A percentile compares a stretch with the other conserved stretches of the same genome.
These are phyloP conservation scores for Mycena vitilis DNA, from an alignment of 768 basidiomycete species.

Conservation along the genomic window DNA sequence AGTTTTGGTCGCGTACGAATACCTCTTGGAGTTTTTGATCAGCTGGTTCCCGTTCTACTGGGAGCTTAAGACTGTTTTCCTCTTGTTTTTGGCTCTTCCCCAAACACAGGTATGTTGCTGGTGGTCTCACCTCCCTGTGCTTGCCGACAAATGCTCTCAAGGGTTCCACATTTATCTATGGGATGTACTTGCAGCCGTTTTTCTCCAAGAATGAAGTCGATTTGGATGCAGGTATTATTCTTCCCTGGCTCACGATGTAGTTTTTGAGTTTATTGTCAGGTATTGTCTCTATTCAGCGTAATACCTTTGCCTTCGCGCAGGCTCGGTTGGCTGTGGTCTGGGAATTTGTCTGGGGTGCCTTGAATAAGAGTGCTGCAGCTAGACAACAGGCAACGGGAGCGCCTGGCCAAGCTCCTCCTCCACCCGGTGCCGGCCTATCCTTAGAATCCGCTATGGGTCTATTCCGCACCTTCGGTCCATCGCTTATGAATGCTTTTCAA, in stretches of 20 bases:
- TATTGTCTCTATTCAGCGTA: conserved; percentile 65
- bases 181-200: conserved; percentile 70
- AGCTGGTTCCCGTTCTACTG: conserved; percentile 83
- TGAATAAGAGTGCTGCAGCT: conserved; percentile 54
- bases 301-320: conserved; percentile 66
- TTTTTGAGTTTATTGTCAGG: no score
- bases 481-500: conserved; percentile 49
- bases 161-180: conserved; percentile 78
- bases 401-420: conserved; percentile 38
- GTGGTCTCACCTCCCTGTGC: background rate
- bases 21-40: conserved; percentile 70
- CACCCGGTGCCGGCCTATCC: conserved; percentile 31
- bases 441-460: conserved; percentile 50
- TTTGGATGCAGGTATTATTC: conserved; percentile 59
- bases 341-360: conserved; percentile 56
- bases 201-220: conserved; percentile 67
- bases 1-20: conserved; percentile 65
- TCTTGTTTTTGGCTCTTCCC: conserved; percentile 76
- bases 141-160: conserved; percentile 42
- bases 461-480: conserved; percentile 56
- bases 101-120: conserved; percentile 67
- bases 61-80: conserved; percentile 75
- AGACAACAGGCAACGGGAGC: conserved; percentile 41
- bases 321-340: conserved; percentile 60
- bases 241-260: no score